Evolutionary conservation across 805 yeast genomes (phyloP).

Genomic region (Candida piceae): DNA sequence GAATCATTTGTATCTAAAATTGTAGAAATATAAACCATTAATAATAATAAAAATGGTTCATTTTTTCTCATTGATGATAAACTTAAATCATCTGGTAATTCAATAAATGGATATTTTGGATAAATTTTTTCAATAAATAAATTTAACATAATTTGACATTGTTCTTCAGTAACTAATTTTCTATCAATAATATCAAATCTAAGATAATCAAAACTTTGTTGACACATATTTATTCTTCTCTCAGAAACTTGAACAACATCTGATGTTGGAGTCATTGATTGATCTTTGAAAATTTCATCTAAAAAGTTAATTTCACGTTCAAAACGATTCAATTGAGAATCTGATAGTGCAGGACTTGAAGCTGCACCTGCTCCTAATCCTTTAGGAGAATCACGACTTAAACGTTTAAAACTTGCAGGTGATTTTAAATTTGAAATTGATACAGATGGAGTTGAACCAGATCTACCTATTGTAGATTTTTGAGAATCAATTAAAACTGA

Average conservation of each 20-base stretch:
- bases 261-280: slow-evolving; percentile 40
- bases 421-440: too few species aligned
- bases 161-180: slow-evolving; percentile 53
- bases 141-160: slow-evolving; percentile 52
- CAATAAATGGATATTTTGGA: slow-evolving; percentile 52
- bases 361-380: too few species aligned
- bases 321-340: slow-evolving; percentile 27
- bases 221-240: slow-evolving; percentile 32
- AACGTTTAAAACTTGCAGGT: too few species aligned
- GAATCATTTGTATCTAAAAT: slow-evolving; percentile 30
- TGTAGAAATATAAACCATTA: slow-evolving; percentile 60
- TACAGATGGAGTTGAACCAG: too few species aligned
- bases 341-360: slow-evolving; percentile 3
- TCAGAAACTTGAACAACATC: slow-evolving; percentile 43
- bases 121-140: slow-evolving; percentile 45
- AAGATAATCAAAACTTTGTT: slow-evolving; percentile 16
- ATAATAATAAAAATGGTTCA: slow-evolving; percentile 58
- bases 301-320: slow-evolving; percentile 37
- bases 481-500: slow-evolving; percentile 5
- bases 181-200: slow-evolving; percentile 46
- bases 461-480: not conserved
- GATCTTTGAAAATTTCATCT: slow-evolving; percentile 28
- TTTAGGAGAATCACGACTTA: too few species aligned
- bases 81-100: slow-evolving; percentile 39
- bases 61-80: slow-evolving; percentile 44